Percentiles rank a stretch among this genome's conserved stretches.
Evolutionary conservation across 192 early-diverging fungal species (phyloP).

Genomic region (Backusella sp.): DNA sequence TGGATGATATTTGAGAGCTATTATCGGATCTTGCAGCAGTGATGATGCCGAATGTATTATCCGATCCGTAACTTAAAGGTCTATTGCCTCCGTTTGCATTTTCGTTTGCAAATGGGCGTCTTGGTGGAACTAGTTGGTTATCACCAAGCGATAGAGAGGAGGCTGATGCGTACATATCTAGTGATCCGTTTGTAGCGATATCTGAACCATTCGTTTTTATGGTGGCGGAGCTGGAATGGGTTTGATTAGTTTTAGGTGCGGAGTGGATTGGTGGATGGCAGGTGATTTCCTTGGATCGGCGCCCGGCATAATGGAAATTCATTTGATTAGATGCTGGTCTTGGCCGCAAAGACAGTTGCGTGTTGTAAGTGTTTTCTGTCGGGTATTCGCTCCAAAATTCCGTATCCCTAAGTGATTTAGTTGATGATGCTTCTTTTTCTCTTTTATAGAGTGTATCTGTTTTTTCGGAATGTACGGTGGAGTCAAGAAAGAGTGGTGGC

Average conservation of each 20-base stretch:
- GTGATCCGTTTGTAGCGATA: background rate
- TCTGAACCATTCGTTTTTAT: background rate
- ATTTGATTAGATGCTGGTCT: background rate
- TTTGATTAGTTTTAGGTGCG: background rate
- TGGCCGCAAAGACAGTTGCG: background rate
- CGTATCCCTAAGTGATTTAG: background rate
- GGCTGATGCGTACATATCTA: background rate
- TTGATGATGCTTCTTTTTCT: background rate
- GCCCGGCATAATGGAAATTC: background rate
- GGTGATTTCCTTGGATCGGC: conserved; percentile 10
- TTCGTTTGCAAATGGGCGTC: background rate
- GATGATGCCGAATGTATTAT: conserved; percentile 4
- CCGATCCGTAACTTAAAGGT: conserved; percentile 7
- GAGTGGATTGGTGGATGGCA: background rate
- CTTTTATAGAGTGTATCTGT: background rate
- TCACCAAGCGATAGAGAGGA: background rate
- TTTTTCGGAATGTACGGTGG: background rate
- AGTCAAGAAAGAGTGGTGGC: background rate
- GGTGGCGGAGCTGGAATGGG: background rate
- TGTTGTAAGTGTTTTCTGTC: background rate
- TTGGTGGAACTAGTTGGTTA: background rate
- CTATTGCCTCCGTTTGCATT: background rate
- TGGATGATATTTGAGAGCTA: conserved; percentile 1
- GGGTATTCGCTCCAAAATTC: background rate
- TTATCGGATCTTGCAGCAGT: background rate